Conservation (phyloP, 192 early-diverging fungal genomes). For the Backusella liffmaniae region DNA sequence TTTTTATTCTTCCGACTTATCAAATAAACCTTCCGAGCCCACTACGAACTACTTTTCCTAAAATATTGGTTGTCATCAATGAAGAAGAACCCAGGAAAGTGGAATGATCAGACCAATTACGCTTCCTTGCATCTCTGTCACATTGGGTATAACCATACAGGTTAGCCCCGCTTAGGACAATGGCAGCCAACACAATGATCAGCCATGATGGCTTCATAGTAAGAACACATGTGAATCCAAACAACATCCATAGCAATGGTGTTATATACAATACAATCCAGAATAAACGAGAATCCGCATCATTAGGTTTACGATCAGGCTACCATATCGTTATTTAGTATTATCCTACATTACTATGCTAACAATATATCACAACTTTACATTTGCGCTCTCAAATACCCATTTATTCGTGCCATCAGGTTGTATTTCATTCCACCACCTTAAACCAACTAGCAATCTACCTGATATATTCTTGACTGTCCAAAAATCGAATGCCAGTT, state of each 20-base stretch:
- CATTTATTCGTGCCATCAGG: conserved; percentile 94
- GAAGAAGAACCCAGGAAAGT: neutral
- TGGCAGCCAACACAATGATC: conserved; percentile 84
- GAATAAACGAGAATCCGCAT: conserved; percentile 86
- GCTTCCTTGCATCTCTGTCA: conserved; percentile 83
- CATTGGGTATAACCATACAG: conserved; percentile 93
- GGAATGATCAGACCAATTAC: neutral
- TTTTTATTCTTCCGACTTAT: neutral
- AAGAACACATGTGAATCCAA: conserved; percentile 71
- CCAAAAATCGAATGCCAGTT: conserved; percentile 98
- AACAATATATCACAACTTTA: conserved; percentile 29
- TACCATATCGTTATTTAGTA: conserved; percentile 19
- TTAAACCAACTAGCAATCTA: conserved; percentile 89
- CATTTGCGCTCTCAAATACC: conserved; percentile 93
- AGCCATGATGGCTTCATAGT: conserved; percentile 77
- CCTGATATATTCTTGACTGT: conserved; percentile 98
- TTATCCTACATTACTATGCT: neutral
- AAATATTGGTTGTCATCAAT: neutral
- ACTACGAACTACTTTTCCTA: neutral
- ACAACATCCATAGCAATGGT: conserved; percentile 78
- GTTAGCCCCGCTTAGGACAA: conserved; percentile 87
- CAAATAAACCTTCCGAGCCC: neutral
- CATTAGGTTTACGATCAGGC: conserved; percentile 74
- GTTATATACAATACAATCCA: conserved; percentile 89
- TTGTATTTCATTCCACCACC: conserved; percentile 99